Evolutionary conservation across 2,329 filamentous ascomycete genomes (phyloP).

Genomic region (Ilyonectria robusta): DNA sequence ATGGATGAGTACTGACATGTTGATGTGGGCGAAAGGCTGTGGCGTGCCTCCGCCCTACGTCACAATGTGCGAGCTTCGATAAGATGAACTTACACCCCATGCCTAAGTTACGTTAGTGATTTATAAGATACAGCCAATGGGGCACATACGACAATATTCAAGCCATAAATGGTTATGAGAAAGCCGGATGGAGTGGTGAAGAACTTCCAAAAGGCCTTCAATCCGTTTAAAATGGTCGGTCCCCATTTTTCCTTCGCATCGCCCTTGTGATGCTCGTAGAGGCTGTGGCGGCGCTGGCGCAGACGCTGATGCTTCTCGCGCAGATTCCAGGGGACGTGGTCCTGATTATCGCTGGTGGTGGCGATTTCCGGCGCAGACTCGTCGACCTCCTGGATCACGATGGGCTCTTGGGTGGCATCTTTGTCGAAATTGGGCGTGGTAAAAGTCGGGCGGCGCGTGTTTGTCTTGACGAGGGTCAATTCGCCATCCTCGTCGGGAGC

Average conservation of each 20-base stretch:
- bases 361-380: background rate
- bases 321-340: conserved; percentile 20
- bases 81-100: conserved; percentile 44
- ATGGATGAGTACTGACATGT: background rate
- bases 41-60: background rate
- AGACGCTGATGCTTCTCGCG: conserved; percentile 30
- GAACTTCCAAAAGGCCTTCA: conserved; percentile 50
- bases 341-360: conserved; percentile 8
- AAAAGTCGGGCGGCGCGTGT: conserved; percentile 23
- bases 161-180: conserved; percentile 48
- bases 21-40: background rate
- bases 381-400: conserved; percentile 5
- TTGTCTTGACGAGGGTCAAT: conserved; percentile 40
- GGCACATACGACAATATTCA: conserved; percentile 48
- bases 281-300: conserved; percentile 36
- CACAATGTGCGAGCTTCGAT: background rate
- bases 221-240: conserved; percentile 42
- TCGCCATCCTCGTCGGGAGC: conserved; percentile 42
- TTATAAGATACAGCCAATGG: background rate
- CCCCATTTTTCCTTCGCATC: conserved; percentile 44
- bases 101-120: conserved; percentile 26
- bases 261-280: conserved; percentile 39
- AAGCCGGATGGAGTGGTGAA: conserved; percentile 47
- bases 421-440: conserved; percentile 24
- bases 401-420: conserved; percentile 5